Evolutionary conservation across 805 yeast genomes (phyloP).

Genomic region (Cyberlindnera mississippiensis): DNA sequence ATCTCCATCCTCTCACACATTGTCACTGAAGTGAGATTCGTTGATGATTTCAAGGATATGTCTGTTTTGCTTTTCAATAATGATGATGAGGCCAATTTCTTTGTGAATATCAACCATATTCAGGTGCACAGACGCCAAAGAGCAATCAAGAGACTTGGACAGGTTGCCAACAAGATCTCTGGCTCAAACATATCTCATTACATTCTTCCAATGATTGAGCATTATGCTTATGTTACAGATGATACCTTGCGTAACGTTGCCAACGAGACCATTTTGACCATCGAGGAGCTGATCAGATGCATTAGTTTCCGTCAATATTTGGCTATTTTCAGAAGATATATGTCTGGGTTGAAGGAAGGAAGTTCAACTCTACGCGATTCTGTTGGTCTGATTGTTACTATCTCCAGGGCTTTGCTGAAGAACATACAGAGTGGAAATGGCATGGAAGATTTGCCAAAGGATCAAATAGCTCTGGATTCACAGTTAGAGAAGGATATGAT

Average conservation of each 20-base stretch:
- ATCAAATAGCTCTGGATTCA: constrained; percentile 35
- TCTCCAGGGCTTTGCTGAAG: constrained; percentile 47
- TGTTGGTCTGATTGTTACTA: constrained; percentile 53
- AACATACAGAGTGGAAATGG: constrained; percentile 28
- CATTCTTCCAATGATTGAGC: constrained; percentile 81
- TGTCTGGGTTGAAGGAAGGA: constrained; percentile 44
- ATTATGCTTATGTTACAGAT: constrained; percentile 57
- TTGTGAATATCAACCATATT: constrained; percentile 71
- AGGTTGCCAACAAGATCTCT: constrained; percentile 41
- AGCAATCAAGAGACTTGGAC: constrained; percentile 66
- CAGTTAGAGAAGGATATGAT: constrained; percentile 55
- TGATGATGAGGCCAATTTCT: constrained; percentile 83
- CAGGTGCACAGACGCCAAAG: constrained; percentile 84
- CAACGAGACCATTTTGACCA: constrained; percentile 60
- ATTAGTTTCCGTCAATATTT: constrained; percentile 78
- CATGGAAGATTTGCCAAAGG: constrained; percentile 34
- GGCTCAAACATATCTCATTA: constrained; percentile 69
- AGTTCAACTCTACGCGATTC: constrained; percentile 50
- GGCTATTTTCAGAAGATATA: constrained; percentile 69
- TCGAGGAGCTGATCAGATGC: constrained; percentile 52
- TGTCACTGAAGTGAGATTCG: constrained; percentile 43
- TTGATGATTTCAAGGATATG: constrained; percentile 61
- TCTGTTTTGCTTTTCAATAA: constrained; percentile 54
- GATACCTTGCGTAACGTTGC: constrained; percentile 59
- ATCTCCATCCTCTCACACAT: constrained; percentile 61